phyloP scores from a whole-genome alignment of 2,329 filamentous ascomycete species.

The Pseudomassariella vexata region DNA sequence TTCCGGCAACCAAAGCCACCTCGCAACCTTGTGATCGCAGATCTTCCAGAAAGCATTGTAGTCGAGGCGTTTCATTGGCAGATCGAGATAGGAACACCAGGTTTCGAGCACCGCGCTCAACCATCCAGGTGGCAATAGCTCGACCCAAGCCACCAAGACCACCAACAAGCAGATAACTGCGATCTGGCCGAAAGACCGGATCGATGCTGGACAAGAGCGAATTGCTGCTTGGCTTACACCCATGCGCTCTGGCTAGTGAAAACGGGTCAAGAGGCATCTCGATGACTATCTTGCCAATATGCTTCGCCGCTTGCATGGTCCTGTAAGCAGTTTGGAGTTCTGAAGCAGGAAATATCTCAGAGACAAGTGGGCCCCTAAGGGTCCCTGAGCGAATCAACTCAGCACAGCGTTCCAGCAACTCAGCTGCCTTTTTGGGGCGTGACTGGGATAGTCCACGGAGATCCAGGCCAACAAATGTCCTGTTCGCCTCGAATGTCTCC shows the following conservation, averaged over 20 bases:
- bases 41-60: no score
- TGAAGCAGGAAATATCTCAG: no score
- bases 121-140: conserved; percentile 4
- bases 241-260: not conserved
- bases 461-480: conserved; percentile 3
- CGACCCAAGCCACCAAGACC: conserved; percentile 7
- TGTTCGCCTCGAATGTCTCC: conserved; percentile 20
- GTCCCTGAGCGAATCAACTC: no score
- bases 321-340: conserved; percentile 9
- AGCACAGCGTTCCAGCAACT: no score
- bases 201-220: not conserved
- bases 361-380: no score
- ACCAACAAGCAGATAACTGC: conserved; percentile 4
- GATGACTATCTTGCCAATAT: conserved; percentile 28
- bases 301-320: conserved; percentile 25
- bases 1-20: no score
- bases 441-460: no score
- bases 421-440: no score
- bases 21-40: no score
- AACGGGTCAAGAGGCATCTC: conserved; percentile 1
- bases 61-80: no score
- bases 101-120: conserved; percentile 3
- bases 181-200: not conserved
- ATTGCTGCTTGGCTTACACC: no score
- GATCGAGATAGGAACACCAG: conserved; percentile 4